These are phyloP conservation scores for Syncephalastrum sp. DNA, from an alignment of 371 early-diverging fungal species.

Conservation along the genomic window DNA sequence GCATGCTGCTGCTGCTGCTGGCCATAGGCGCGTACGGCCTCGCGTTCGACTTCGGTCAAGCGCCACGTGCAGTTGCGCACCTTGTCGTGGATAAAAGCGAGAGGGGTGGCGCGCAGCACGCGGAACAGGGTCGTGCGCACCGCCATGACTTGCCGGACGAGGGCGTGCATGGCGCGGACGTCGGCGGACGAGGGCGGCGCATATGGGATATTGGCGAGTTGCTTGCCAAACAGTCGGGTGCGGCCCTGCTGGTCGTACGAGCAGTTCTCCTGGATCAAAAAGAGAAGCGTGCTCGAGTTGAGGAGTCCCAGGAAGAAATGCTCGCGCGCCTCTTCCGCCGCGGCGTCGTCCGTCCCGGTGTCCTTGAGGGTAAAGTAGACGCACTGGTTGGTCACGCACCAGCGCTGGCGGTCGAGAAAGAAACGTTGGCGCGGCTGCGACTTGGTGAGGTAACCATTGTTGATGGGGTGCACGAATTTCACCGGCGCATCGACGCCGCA, in stretches of 20 bases:
- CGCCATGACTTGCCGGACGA: slow-evolving; percentile 21
- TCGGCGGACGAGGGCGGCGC: slow-evolving; percentile 28
- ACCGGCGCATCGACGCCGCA: slow-evolving; percentile 53
- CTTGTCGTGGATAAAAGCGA: slow-evolving; percentile 22
- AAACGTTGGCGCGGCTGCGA: slow-evolving; percentile 61
- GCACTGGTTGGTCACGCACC: slow-evolving; percentile 59
- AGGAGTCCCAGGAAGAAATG: slow-evolving; percentile 54
- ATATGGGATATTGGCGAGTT: slow-evolving; percentile 65
- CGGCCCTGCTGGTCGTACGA: slow-evolving; percentile 65
- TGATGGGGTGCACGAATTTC: slow-evolving; percentile 66
- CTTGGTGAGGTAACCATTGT: slow-evolving; percentile 62
- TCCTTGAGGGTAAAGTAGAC: slow-evolving; percentile 56
- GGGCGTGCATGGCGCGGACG: slow-evolving; percentile 13
- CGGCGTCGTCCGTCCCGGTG: slow-evolving; percentile 20
- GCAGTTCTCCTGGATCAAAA: slow-evolving; percentile 52
- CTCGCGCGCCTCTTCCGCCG: no score
- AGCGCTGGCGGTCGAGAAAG: slow-evolving; percentile 44
- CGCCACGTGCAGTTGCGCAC: slow-evolving; percentile 37
- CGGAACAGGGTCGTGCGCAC: slow-evolving; percentile 23
- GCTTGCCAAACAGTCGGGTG: slow-evolving; percentile 60
- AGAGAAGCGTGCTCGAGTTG: slow-evolving; percentile 58
- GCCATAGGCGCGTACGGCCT: slow-evolving; percentile 1
- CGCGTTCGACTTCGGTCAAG: slow-evolving; percentile 12
- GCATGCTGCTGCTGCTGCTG: no score
- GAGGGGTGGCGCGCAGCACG: slow-evolving; percentile 7